These are phyloP conservation scores for Auriculariales sp. DNA, from an alignment of 768 basidiomycete species.

Conservation along the genomic window DNA sequence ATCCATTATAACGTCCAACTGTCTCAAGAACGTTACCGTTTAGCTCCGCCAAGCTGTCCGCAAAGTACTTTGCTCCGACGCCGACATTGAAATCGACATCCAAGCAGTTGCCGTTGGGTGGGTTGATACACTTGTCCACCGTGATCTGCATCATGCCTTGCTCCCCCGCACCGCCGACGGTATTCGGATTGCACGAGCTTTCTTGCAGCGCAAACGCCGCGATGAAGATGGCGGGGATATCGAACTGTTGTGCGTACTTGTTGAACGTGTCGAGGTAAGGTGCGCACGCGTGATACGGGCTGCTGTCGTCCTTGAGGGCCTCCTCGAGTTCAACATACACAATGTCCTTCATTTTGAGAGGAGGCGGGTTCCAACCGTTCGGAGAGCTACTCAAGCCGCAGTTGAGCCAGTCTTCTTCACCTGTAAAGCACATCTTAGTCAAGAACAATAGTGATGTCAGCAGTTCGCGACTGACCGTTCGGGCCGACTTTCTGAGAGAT, in stretches of 20 bases:
- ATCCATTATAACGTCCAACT: slow-evolving; percentile 69
- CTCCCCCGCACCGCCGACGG: slow-evolving; percentile 64
- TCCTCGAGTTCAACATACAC: slow-evolving; percentile 2
- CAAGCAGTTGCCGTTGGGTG: slow-evolving; percentile 28
- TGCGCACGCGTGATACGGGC: slow-evolving; percentile 48
- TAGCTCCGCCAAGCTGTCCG: slow-evolving; percentile 29
- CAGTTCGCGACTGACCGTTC: not conserved
- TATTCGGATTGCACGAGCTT: slow-evolving; percentile 50
- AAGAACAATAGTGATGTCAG: not conserved
- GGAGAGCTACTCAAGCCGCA: slow-evolving; percentile 48
- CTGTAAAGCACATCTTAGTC: too few relatives aligned
- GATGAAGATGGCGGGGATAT: slow-evolving; percentile 57
- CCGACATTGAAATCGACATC: slow-evolving; percentile 51
- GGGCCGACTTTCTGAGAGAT: not conserved
- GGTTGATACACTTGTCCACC: slow-evolving; percentile 54
- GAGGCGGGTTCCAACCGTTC: slow-evolving; percentile 64
- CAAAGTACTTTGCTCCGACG: slow-evolving; percentile 50
- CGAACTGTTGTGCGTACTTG: slow-evolving; percentile 33
- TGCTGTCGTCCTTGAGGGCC: slow-evolving; percentile 32
- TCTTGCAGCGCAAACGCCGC: slow-evolving; percentile 89
- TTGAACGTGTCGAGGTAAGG: slow-evolving; percentile 40
- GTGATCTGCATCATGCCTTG: slow-evolving; percentile 77
- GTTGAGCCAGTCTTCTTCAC: slow-evolving; percentile 49
- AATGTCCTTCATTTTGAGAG: slow-evolving; percentile 34
- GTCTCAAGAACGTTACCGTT: slow-evolving; percentile 39